These are phyloP conservation scores for Keqinozyma sinolaborantium DNA, from an alignment of 1,139 yeast genomes.

Conservation along the genomic window DNA sequence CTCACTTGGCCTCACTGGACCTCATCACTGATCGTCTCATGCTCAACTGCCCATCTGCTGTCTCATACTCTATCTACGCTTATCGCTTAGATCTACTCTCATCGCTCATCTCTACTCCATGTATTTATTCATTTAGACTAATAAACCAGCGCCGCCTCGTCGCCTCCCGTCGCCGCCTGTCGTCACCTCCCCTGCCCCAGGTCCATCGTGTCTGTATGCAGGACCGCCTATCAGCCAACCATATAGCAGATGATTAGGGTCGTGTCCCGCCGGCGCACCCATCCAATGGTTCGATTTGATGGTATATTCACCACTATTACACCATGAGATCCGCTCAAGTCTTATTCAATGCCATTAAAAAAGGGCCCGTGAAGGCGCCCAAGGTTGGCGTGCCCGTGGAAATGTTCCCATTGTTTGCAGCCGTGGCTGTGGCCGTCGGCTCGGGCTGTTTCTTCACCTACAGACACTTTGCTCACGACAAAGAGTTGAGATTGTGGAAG, in stretches of 20 bases:
- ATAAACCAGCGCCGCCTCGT: too few species aligned
- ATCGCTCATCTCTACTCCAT: too few species aligned
- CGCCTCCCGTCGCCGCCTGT: too few species aligned
- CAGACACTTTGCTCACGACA: slow-evolving; percentile 68
- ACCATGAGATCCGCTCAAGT: slow-evolving; percentile 56
- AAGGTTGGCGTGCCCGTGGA: slow-evolving; percentile 59
- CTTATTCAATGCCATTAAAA: slow-evolving; percentile 47
- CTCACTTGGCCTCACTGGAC: too few species aligned
- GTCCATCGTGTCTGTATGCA: too few species aligned
- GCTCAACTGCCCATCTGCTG: too few species aligned
- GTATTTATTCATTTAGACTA: too few species aligned
- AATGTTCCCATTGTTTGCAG: slow-evolving; percentile 68
- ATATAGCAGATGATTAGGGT: slow-evolving; percentile 4
- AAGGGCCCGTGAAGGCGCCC: slow-evolving; percentile 13
- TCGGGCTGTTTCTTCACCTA: slow-evolving; percentile 69
- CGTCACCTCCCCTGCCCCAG: too few species aligned
- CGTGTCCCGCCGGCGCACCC: slow-evolving; percentile 3
- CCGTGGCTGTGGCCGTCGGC: slow-evolving; percentile 58
- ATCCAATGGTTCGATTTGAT: slow-evolving; percentile 11
- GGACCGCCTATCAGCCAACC: slow-evolving; percentile 8
- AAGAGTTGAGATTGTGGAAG: slow-evolving; percentile 66
- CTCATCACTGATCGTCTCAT: too few species aligned
- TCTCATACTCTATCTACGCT: too few species aligned
- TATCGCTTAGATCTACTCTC: too few species aligned
- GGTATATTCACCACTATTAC: not conserved